Evolutionary conservation across 129 eudicot species (phyloP).

Genomic region (Lonicera japonica): DNA sequence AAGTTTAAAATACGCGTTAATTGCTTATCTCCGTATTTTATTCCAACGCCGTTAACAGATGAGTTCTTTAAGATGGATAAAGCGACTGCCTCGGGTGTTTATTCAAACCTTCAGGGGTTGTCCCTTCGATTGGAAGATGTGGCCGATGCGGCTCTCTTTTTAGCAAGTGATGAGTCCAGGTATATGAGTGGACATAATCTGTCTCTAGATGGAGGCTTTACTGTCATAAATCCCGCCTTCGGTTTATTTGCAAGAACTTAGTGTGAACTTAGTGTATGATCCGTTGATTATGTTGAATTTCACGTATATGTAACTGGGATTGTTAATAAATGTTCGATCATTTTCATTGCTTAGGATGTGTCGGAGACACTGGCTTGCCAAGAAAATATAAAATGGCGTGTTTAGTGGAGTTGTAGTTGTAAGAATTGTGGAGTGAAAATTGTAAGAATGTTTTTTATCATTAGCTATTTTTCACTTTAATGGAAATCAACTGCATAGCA

Average conservation of each 20-base stretch:
- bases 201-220: conserved; percentile 42
- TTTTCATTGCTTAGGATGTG: too few relatives aligned
- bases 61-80: conserved; percentile 16
- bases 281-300: too few relatives aligned
- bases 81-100: neutral
- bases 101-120: conserved; percentile 26
- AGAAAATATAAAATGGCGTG: too few relatives aligned
- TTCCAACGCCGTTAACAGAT: conserved; percentile 14
- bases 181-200: conserved; percentile 44
- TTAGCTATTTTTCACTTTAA: too few relatives aligned
- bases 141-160: conserved; percentile 31
- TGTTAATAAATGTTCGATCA: too few relatives aligned
- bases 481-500: too few relatives aligned
- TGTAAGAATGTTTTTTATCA: too few relatives aligned
- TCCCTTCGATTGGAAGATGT: conserved; percentile 25
- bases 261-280: neutral
- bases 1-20: conserved; percentile 37
- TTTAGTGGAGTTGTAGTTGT: too few relatives aligned
- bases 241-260: conserved; percentile 3
- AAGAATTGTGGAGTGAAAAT: too few relatives aligned
- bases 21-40: conserved; percentile 31
- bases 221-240: conserved; percentile 21
- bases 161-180: conserved; percentile 47
- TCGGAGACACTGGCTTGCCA: too few relatives aligned
- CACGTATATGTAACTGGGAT: too few relatives aligned